phyloP scores from a whole-genome alignment of 495 filamentous ascomycete species.

The Terfezia boudieri region DNA sequence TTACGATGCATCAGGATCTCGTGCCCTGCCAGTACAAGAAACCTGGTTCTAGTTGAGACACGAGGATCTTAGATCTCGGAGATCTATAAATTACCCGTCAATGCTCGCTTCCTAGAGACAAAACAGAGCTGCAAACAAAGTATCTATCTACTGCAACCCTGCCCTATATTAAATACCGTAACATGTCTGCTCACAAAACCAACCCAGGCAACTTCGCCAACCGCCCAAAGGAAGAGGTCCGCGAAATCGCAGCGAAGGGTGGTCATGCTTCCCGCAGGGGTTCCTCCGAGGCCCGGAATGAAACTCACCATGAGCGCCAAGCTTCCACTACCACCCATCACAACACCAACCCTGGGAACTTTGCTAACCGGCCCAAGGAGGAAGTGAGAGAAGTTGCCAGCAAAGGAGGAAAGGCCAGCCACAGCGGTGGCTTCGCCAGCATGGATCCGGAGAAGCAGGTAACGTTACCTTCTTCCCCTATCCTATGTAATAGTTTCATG shows the following conservation, averaged over 20 bases:
- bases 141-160: too few species aligned
- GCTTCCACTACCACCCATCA: constrained; percentile 15
- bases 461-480: constrained; percentile 2
- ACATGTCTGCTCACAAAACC: neutral
- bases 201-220: constrained; percentile 17
- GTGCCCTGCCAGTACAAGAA: too few species aligned
- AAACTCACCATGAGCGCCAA: constrained; percentile 2
- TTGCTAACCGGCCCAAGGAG: constrained; percentile 37
- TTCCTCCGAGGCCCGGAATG: neutral
- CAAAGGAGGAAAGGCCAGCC: constrained; percentile 29
- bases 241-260: constrained; percentile 10
- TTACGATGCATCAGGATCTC: too few species aligned
- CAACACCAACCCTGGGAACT: constrained; percentile 35
- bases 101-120: too few species aligned
- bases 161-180: too few species aligned
- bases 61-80: too few species aligned
- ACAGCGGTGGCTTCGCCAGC: constrained; percentile 19
- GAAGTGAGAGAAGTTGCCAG: constrained; percentile 31
- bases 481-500: neutral
- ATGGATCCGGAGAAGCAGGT: constrained; percentile 31
- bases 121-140: too few species aligned
- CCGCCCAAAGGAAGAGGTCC: constrained; percentile 28
- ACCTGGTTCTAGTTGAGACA: too few species aligned
- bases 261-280: constrained; percentile 8
- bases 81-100: too few species aligned